A percentile compares a stretch with the other conserved stretches of the same genome.
Conservation (phyloP, 2,329 filamentous ascomycete species). For the Dothiorella sarmentorum region DNA sequence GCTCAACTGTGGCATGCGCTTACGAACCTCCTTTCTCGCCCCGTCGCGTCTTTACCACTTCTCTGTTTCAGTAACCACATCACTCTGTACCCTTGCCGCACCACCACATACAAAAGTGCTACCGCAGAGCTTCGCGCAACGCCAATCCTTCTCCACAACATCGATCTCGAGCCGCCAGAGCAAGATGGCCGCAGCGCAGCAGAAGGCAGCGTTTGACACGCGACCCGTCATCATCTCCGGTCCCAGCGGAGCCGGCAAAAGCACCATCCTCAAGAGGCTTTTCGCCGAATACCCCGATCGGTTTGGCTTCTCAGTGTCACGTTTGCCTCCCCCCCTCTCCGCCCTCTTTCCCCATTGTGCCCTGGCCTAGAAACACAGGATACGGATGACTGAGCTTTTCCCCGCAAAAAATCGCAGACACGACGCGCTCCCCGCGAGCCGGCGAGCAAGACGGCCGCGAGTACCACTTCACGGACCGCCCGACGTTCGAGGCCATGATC, state of each 20-base stretch:
- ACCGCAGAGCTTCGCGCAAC: neutral
- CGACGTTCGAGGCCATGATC: conserved; percentile 66
- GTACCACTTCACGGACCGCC: conserved; percentile 73
- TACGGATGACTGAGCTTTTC: too few species aligned
- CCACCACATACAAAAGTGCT: neutral
- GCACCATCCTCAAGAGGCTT: conserved; percentile 71
- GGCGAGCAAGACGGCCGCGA: conserved; percentile 74
- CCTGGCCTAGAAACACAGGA: too few species aligned
- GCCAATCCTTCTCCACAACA: conserved; percentile 1
- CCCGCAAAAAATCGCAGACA: too few species aligned
- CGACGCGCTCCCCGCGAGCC: conserved; percentile 71
- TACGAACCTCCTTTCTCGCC: neutral
- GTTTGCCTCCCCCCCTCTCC: conserved; percentile 23
- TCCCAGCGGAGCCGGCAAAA: conserved; percentile 77
- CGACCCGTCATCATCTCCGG: conserved; percentile 72
- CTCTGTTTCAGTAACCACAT: too few species aligned
- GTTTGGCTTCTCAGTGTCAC: conserved; percentile 58
- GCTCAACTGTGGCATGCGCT: neutral
- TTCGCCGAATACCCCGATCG: conserved; percentile 63
- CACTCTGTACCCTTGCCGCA: neutral
- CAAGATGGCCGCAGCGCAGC: neutral
- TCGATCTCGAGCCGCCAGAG: neutral
- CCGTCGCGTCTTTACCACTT: neutral
- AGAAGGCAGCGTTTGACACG: neutral
- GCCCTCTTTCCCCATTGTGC: neutral